Conservation (phyloP, 2,329 filamentous ascomycete genomes). For the Apiospora aurea region DNA sequence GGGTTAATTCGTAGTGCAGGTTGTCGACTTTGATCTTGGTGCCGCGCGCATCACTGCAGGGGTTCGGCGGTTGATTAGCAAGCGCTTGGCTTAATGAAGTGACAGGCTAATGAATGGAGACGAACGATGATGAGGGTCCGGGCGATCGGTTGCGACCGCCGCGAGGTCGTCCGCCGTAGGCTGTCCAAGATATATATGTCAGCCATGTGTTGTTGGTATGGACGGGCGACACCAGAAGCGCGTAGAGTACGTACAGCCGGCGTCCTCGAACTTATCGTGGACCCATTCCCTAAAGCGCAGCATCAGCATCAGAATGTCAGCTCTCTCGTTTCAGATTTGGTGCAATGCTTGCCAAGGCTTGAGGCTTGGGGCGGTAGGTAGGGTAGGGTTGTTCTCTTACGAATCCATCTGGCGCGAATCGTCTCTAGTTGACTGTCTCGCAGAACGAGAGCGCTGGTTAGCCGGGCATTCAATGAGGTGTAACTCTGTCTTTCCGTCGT, state of each 20-base stretch:
- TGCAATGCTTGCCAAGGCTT: background rate
- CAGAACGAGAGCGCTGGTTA: conserved; percentile 58
- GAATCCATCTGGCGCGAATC: conserved; percentile 72
- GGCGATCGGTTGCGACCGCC: conserved; percentile 47
- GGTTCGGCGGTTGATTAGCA: conserved; percentile 26
- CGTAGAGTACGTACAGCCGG: conserved; percentile 23
- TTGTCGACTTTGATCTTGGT: conserved; percentile 86
- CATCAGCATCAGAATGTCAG: conserved; percentile 35
- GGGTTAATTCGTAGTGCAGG: conserved; percentile 88
- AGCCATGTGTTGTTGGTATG: conserved; percentile 29
- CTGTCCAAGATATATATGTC: conserved; percentile 27
- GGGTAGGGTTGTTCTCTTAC: conserved; percentile 55
- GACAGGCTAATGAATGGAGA: conserved; percentile 7
- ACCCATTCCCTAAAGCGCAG: conserved; percentile 79
- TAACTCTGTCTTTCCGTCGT: conserved; percentile 41
- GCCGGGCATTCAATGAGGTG: conserved; percentile 49
- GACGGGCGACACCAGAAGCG: conserved; percentile 27
- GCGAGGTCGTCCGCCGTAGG: conserved; percentile 2
- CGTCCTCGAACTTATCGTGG: conserved; percentile 86
- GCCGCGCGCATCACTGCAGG: conserved; percentile 58
- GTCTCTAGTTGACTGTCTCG: conserved; percentile 60
- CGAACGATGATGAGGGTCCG: conserved; percentile 37
- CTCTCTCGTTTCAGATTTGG: conserved; percentile 8
- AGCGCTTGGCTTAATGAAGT: conserved; percentile 24
- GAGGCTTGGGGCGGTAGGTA: background rate